Evolutionary conservation across 345 rosid species (phyloP), one percentile per base, ranked within the genome.

Genomic region (Arabidopsis suecica): DNA sequence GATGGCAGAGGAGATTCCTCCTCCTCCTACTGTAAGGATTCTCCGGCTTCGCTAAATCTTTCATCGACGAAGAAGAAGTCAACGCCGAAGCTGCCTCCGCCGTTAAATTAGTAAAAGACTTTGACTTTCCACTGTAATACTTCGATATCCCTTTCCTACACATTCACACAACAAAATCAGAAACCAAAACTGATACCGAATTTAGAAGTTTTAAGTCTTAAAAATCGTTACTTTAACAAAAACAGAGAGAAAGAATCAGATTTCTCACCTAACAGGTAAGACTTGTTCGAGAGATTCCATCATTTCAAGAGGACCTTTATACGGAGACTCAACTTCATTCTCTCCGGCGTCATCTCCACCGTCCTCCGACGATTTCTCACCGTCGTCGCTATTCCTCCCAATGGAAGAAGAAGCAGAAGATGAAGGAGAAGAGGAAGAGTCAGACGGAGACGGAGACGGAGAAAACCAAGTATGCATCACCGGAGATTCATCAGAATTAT

Each of bases 141-240:
- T 72, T 89, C 1, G 99, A 95, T 51, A 95, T 89, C 9, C 98
- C 93, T 78, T 83, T 86, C 85, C 98, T 90, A 88, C 68, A 76
- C 40, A 56, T 48, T 12, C 37, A 38, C 34, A 20, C 65, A 4
- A 40, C 16, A 23, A n/a, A 3, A 58, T 47, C 63, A 65, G 66
- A 54, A 28, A 28, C 33, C 12, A 36, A 5, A 12, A 5, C 3
- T 5, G n/a, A 28, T 16, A 3, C 5, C 50, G 3, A 30, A 63
- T 9, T 72, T 20, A 9, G 7, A 33, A 54, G 59, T 28, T 56
- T 7, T 13, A 6, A 55, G 3, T 55, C 11, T 3, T 5, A 36
- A 36, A 59, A 59, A 9, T 36, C 45, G 7, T 2, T 13, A 13
- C 36, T 28, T 13, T 55, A 28, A 2, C 30, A 3, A 28, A 28